Base-by-base conservation (phyloP, 257 asterid genomes). In the Eustoma russellianum region DNA sequence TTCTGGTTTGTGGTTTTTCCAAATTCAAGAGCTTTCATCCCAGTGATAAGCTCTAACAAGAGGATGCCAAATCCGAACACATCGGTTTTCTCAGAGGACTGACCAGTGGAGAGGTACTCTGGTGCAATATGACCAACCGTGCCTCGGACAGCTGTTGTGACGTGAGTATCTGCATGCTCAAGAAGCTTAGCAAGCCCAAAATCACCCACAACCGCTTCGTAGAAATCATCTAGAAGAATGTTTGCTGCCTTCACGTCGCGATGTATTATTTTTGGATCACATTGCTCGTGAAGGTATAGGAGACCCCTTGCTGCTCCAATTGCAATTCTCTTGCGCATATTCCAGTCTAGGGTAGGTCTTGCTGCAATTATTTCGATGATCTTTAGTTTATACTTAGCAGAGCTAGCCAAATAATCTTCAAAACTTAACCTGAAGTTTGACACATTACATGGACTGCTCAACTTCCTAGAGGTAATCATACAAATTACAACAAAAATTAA, bases 121-220 rank as follows among this genome's bases (percentile, higher is more conserved):
- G 98, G 98, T 0, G 98, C 98, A 49, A 91, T 91, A 62, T 91
- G 98, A 13, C 98, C 98, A 3, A 91, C 97, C 0, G 98, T 91
- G 44, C 98, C 98, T 12, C 98, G 87, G 33, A 87, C 98, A 34
- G 98, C 98, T 5, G 98, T 91, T 33, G 98, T 91, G 0, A 91
- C 98, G 9, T 91, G 98, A 16, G 98, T 84, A n/a, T 91, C 93
- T 5, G 75, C 86, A 46, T 91, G 98, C 57, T 91, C 98, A 15
- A 91, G 88, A 15, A 82, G 88, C 64, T 91, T 91, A 5, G 98
- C 98, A 28, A 91, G 94, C 63, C 98, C 98, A 50, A 91, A 87
- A 40, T 91, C 98, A 33, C 98, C 98, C 12, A 91, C 95, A 41
- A 91, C 67, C 12, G 98, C 95, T 67, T 88, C 98, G 35, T 46